Percentiles rank a stretch among this genome's conserved stretches.
phyloP scores from a whole-genome alignment of 1,139 yeast species.

The Debaryomycetaceae sp. region DNA sequence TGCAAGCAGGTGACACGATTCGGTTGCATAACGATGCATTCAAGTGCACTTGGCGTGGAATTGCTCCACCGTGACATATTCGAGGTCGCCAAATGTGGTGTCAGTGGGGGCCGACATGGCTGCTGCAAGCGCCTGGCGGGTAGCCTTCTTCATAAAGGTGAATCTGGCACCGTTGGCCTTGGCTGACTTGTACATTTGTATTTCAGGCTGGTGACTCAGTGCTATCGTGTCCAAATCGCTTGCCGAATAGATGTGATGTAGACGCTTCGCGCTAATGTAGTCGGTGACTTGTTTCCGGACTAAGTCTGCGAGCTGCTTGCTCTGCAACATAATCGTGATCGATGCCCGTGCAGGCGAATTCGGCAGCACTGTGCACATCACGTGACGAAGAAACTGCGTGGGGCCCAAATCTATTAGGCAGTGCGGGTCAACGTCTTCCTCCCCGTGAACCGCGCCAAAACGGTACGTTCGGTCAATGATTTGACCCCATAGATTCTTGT shows the following conservation, averaged over 20 bases:
- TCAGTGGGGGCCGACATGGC: not conserved
- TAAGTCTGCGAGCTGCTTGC: not conserved
- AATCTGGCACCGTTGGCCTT: constrained; percentile 4
- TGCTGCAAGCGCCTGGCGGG: not conserved
- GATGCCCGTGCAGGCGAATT: constrained; percentile 28
- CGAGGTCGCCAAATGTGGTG: too few relatives aligned
- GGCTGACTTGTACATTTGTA: not conserved
- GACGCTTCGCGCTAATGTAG: constrained; percentile 3
- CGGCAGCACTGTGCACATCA: constrained; percentile 30
- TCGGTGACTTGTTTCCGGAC: not conserved
- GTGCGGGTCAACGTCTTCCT: constrained; percentile 28
- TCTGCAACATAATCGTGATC: constrained; percentile 11
- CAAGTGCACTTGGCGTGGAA: constrained; percentile 6
- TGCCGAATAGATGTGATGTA: constrained; percentile 1
- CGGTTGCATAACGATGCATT: constrained; percentile 5
- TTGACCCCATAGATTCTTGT: constrained; percentile 45
- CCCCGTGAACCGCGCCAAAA: constrained; percentile 28
- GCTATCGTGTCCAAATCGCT: constrained; percentile 3
- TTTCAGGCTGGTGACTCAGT: not conserved
- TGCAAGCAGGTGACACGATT: constrained; percentile 7
- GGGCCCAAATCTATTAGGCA: constrained; percentile 22
- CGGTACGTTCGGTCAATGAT: constrained; percentile 39
- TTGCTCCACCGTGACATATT: not conserved
- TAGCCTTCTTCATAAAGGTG: constrained; percentile 4
- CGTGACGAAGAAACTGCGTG: constrained; percentile 27